Conservation (phyloP, 1,284 basidiomycete genomes). For the Athelia psychrophila region DNA sequence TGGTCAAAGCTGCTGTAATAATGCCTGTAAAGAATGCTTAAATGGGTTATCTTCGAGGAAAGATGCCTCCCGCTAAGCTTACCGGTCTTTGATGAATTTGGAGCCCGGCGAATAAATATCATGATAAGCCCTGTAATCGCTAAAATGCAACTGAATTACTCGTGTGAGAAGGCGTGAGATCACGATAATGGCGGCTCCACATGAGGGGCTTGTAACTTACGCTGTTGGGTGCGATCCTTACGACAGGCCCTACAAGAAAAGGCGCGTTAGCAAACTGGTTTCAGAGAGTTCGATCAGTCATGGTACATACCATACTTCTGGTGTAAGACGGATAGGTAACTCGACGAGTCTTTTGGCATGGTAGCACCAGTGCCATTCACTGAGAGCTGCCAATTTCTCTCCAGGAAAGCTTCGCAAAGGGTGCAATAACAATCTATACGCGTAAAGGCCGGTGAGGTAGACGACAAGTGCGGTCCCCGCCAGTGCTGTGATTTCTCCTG, state of each 20-base stretch:
- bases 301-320: conserved; percentile 15
- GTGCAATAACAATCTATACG: conserved; percentile 18
- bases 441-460: neutral
- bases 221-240: conserved; percentile 21
- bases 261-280: neutral
- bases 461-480: neutral
- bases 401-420: conserved; percentile 20
- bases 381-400: conserved; percentile 18
- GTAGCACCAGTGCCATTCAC: conserved; percentile 17
- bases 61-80: neutral
- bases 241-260: conserved; percentile 16
- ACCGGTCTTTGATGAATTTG: conserved; percentile 27
- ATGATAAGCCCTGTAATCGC: conserved; percentile 25
- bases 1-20: conserved; percentile 33
- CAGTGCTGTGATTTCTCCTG: too few relatives aligned
- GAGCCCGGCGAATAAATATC: conserved; percentile 29
- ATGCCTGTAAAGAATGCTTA: too few relatives aligned
- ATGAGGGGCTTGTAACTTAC: conserved; percentile 9
- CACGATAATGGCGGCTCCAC: too few relatives aligned
- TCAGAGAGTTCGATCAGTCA: neutral
- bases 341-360: conserved; percentile 19
- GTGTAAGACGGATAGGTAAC: conserved; percentile 17
- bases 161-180: too few relatives aligned
- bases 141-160: conserved; percentile 32
- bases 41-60: neutral